phyloP scores from a whole-genome alignment of 2,329 filamentous ascomycete species.

The Berkeleyomyces basicola region DNA sequence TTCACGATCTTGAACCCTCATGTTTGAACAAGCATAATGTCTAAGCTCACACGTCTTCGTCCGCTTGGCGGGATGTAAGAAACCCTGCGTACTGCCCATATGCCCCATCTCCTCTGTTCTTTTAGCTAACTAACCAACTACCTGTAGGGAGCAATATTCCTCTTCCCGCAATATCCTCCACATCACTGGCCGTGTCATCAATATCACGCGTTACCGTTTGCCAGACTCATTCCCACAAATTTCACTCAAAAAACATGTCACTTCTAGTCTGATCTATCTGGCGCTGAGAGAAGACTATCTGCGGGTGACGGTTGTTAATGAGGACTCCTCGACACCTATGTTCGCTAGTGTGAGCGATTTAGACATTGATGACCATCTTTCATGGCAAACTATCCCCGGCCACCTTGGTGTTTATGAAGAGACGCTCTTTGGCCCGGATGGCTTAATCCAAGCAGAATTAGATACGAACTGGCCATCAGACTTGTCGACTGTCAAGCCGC shows the following conservation, averaged over 20 bases:
- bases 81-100: not conserved
- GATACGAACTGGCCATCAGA: slow-evolving; percentile 25
- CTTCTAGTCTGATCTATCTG: not conserved
- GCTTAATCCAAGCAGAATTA: slow-evolving; percentile 18
- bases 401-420: slow-evolving; percentile 19
- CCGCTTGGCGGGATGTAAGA: slow-evolving; percentile 2
- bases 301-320: slow-evolving; percentile 30
- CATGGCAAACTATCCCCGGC: slow-evolving; percentile 20
- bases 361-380: slow-evolving; percentile 28
- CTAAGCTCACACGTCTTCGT: not conserved
- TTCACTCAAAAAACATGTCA: not conserved
- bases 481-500: slow-evolving; percentile 22
- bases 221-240: not conserved
- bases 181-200: slow-evolving; percentile 30
- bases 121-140: not conserved
- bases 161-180: slow-evolving; percentile 31
- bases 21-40: too few species aligned
- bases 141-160: slow-evolving; percentile 27
- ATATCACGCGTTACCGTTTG: slow-evolving; percentile 28
- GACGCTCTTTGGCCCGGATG: not conserved
- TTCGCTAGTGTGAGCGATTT: slow-evolving; percentile 29
- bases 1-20: too few species aligned
- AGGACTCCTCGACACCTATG: slow-evolving; percentile 26
- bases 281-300: slow-evolving; percentile 23
- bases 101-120: not conserved